These are phyloP conservation scores for Naematelia aurantialba DNA, from an alignment of 768 basidiomycete genomes.

Conservation along the genomic window DNA sequence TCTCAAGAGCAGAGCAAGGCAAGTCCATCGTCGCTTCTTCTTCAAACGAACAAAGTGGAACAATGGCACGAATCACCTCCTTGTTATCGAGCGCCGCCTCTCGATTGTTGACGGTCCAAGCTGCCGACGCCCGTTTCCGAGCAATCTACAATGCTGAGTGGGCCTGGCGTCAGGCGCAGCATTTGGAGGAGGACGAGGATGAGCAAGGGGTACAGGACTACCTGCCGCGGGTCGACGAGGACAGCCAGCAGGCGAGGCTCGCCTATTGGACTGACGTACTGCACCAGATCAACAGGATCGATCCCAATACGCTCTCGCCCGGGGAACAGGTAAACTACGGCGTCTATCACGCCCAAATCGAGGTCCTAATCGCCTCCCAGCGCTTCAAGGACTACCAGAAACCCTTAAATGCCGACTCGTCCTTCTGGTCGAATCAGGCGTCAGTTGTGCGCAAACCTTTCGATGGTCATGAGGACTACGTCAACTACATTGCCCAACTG, in stretches of 20 bases:
- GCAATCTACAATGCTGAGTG: constrained; percentile 13
- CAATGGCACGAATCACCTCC: too few species aligned
- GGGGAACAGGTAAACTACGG: constrained; percentile 17
- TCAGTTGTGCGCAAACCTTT: constrained; percentile 4
- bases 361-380: constrained; percentile 6
- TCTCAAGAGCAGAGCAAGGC: too few species aligned
- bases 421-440: constrained; percentile 16
- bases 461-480: constrained; percentile 3
- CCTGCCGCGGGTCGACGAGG: constrained; percentile 7
- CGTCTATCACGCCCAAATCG: constrained; percentile 13
- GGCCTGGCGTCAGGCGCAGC: constrained; percentile 13
- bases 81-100: too few species aligned
- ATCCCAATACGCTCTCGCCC: constrained; percentile 2
- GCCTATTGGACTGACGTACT: constrained; percentile 13
- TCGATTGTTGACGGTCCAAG: too few species aligned
- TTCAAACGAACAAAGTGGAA: too few species aligned
- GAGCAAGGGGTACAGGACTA: constrained; percentile 1
- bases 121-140: constrained; percentile 6
- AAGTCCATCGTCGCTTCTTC: too few species aligned
- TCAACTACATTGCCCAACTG: constrained; percentile 8
- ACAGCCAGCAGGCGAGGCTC: constrained; percentile 7
- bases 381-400: constrained; percentile 16
- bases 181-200: constrained; percentile 8
- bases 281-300: constrained; percentile 11
- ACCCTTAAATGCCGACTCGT: constrained; percentile 11